Conservation (phyloP, 495 filamentous ascomycete species). For the Lophiotrema nucula region DNA sequence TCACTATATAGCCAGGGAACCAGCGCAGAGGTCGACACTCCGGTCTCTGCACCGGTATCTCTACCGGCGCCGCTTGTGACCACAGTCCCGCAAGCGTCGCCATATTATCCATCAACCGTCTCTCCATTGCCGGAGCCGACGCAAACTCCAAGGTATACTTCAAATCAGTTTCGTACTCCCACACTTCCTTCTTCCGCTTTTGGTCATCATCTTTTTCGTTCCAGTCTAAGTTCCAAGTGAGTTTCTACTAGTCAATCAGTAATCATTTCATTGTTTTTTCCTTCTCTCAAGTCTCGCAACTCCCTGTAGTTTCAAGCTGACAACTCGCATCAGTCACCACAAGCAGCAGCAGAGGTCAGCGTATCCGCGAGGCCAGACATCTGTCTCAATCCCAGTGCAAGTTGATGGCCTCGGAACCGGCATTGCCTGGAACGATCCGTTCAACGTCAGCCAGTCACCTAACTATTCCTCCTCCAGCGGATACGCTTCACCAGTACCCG, state of each 20-base stretch:
- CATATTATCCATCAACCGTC: conserved; percentile 7
- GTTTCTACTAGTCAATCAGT: conserved; percentile 12
- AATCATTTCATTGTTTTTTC: not conserved
- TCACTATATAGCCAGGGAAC: conserved; percentile 17
- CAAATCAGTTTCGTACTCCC: conserved; percentile 35
- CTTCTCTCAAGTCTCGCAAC: no score
- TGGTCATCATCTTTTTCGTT: conserved; percentile 27
- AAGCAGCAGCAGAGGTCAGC: conserved; percentile 10
- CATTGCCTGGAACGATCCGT: conserved; percentile 20
- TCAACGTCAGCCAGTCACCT: conserved; percentile 25
- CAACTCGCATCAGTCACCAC: not conserved
- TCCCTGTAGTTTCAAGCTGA: conserved; percentile 8
- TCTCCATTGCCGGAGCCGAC: conserved; percentile 22
- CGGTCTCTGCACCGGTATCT: conserved; percentile 12
- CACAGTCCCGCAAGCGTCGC: conserved; percentile 3
- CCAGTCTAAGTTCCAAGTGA: conserved; percentile 32
- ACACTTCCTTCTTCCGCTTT: conserved; percentile 29
- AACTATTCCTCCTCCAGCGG: conserved; percentile 34
- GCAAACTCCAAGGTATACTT: conserved; percentile 35
- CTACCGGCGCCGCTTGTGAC: conserved; percentile 9
- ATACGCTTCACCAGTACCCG: conserved; percentile 32
- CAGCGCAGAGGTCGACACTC: conserved; percentile 10
- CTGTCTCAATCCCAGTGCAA: no score
- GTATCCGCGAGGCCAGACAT: not conserved
- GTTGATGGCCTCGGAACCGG: not conserved